These are phyloP conservation scores for Cyamopsis tetragonoloba DNA, from an alignment of 306 rosid genomes.

Conservation along the genomic window DNA sequence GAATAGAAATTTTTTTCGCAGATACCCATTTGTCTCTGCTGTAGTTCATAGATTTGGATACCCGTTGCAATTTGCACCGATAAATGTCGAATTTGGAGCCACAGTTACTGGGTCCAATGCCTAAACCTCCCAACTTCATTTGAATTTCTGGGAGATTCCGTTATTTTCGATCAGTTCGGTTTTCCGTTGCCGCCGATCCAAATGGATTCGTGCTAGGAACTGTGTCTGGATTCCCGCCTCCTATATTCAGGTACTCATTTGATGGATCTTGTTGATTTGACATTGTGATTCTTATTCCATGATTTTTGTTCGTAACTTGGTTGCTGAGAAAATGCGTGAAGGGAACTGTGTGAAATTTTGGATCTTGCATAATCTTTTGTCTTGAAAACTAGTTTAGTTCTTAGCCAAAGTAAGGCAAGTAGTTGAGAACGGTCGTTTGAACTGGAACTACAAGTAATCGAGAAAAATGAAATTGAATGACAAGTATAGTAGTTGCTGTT, in stretches of 20 bases:
- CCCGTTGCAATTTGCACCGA: not conserved
- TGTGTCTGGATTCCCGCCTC: constrained; percentile 31
- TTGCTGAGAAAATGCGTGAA: constrained; percentile 14
- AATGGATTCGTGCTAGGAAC: constrained; percentile 37
- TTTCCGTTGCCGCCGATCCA: constrained; percentile 40
- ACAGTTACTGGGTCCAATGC: constrained; percentile 4
- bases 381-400: constrained; percentile 3
- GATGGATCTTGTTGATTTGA: constrained; percentile 39
- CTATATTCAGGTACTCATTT: constrained; percentile 52
- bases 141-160: not conserved
- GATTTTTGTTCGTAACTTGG: constrained; percentile 2
- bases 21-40: not conserved
- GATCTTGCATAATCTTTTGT: constrained; percentile 10
- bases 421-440: constrained; percentile 12
- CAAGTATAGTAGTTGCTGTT: not conserved
- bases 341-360: not conserved
- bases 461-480: too few relatives aligned
- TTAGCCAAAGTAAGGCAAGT: constrained; percentile 2
- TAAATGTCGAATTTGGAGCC: constrained; percentile 10
- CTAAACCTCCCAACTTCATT: constrained; percentile 5
- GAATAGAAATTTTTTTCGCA: not conserved
- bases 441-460: too few relatives aligned
- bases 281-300: not conserved
- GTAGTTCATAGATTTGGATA: constrained; percentile 14
- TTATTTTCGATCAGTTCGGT: constrained; percentile 23